Conservation (phyloP, 441 rosid species). For the Gossypium schwendimanii region DNA sequence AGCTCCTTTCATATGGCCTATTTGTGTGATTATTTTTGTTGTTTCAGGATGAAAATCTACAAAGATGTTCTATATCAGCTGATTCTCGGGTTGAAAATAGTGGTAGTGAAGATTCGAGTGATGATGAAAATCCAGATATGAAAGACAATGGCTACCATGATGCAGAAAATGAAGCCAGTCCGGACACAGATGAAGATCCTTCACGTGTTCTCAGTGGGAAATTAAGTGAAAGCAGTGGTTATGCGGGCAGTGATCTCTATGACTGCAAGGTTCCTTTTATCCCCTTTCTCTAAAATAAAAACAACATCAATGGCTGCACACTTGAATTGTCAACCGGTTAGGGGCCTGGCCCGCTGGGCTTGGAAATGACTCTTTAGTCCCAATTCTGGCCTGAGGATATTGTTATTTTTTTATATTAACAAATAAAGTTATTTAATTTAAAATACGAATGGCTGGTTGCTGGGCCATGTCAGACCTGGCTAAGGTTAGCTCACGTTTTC, state of each 20-base stretch:
- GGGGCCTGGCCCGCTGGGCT: background rate
- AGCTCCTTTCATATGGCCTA: background rate
- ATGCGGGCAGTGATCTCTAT: constrained; percentile 81
- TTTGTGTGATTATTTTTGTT: background rate
- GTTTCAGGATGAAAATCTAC: constrained; percentile 85
- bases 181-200: constrained; percentile 69
- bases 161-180: constrained; percentile 83
- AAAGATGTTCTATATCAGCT: constrained; percentile 88
- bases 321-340: background rate
- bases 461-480: background rate
- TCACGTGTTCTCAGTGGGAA: constrained; percentile 74
- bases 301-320: background rate
- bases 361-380: background rate
- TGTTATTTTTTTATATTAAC: background rate
- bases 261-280: constrained; percentile 67
- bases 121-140: constrained; percentile 66
- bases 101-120: constrained; percentile 86
- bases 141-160: constrained; percentile 76
- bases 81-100: constrained; percentile 85
- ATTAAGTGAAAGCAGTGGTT: constrained; percentile 90
- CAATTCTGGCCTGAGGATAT: background rate
- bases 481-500: background rate
- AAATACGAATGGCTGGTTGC: background rate
- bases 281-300: constrained; percentile 15
- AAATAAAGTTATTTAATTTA: background rate